Conservation (phyloP, 2,329 filamentous ascomycete species). For the Fusarium penzigii region DNA sequence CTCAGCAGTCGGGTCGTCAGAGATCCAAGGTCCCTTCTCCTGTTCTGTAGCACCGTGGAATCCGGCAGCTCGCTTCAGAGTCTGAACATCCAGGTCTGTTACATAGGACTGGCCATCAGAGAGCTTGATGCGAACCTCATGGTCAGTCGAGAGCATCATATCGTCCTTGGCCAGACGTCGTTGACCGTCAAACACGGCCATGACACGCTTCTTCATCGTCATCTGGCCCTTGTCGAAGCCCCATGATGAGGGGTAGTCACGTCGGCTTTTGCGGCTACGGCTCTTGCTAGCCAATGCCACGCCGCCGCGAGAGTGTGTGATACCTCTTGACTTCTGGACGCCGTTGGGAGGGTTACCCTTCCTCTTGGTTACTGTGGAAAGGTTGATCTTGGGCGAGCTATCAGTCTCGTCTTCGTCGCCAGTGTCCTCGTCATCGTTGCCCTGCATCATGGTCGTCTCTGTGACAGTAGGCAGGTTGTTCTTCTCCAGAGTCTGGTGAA, state of each 20-base stretch:
- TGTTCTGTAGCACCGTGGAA: slow-evolving; percentile 78
- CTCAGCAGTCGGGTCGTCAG: slow-evolving; percentile 67
- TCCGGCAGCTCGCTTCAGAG: slow-evolving; percentile 82
- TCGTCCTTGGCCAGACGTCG: slow-evolving; percentile 95
- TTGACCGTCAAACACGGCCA: slow-evolving; percentile 87
- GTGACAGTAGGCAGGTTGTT: slow-evolving; percentile 57
- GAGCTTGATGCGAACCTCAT: slow-evolving; percentile 86
- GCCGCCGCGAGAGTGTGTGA: slow-evolving; percentile 78
- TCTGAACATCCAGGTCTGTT: slow-evolving; percentile 91
- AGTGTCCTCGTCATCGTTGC: slow-evolving; percentile 58
- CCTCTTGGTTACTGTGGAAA: slow-evolving; percentile 48
- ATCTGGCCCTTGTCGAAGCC: slow-evolving; percentile 90
- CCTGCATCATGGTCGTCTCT: slow-evolving; percentile 37
- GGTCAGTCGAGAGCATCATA: slow-evolving; percentile 96
- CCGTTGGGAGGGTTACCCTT: slow-evolving; percentile 59
- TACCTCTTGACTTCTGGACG: slow-evolving; percentile 67
- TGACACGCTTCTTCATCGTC: slow-evolving; percentile 96
- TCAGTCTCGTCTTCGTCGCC: slow-evolving; percentile 54
- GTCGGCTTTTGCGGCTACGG: slow-evolving; percentile 83
- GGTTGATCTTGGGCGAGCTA: slow-evolving; percentile 48
- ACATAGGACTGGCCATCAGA: slow-evolving; percentile 77
- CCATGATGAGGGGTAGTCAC: slow-evolving; percentile 93
- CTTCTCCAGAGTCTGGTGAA: slow-evolving; percentile 64
- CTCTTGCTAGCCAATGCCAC: slow-evolving; percentile 58
- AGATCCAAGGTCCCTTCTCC: slow-evolving; percentile 84